Base-by-base conservation (phyloP, 164 flowering plant genomes). In the Taxillus chinensis region DNA sequence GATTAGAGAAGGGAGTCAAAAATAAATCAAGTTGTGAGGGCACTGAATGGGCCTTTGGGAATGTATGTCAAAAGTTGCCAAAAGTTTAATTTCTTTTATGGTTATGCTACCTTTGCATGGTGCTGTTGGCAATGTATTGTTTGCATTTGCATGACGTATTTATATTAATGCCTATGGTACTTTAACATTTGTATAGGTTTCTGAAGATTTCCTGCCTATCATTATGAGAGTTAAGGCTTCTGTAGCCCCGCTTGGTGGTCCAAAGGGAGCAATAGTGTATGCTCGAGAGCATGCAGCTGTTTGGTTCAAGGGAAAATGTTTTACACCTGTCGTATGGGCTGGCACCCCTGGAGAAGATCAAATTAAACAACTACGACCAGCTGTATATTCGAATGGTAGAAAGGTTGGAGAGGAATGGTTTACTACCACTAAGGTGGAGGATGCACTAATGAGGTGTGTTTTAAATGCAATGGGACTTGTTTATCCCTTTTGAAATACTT, bases 341-440 rank as follows among this genome's bases (percentile, higher is more conserved):
- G 89, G 84, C 43, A 84, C 95, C 39, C 83, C 86, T 60, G 96
- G 97, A 55, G 97, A 93, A 77, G 82, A 80, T 72, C 92, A 93
- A 77, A 93, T 90, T 67, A 90, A 85, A 63, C 86, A 82, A 68
- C 95, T 93, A 59, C 84, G 62, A 69, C 87, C 86, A 63, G 95
- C 99, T 61, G 41, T 81, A 43, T 97, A 93, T 82, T 86, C 96
- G 37, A 93, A 84, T 73, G 97, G 97, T 62, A 89, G 75, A 83
- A 93, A 79, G 73, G 92, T 89, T 73, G 96, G 97, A 49, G 97
- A 90, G 45, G 99, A 93, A 79, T 93, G 97, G 99, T 90, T 81
- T 75, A 90, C 92, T 66, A 93, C 99, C 11, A 45, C 37, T 58
- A 89, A 86, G 71, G 97, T 93, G 74, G 99, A 90, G 72, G 77